Base-by-base conservation (phyloP, 176 grass and related monocot genomes). In the Carex kokanica region DNA sequence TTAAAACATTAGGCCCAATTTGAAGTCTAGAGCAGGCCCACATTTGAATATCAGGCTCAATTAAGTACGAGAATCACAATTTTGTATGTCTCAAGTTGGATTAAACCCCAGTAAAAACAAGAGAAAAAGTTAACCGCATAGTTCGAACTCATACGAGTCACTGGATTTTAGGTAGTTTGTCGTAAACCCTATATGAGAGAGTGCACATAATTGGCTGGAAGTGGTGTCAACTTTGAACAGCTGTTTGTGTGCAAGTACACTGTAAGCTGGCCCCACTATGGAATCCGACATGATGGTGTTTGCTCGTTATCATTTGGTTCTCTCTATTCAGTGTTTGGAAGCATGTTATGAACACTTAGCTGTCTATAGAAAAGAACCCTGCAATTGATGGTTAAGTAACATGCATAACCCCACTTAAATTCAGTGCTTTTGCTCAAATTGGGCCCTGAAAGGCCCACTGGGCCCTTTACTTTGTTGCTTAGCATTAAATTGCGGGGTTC, bases 331-430 rank as follows among this genome's bases (percentile, higher is more conserved):
- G 34, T 41, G 38, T 47, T 71, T 47, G 38, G 67, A 71, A 21
- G 67, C 67, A 45, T 45, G 67, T 71, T 71, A 9, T 45, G 36
- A 71, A 12, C 67, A 71, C 16, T 71, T 71, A 71, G 68, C 40
- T 72, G 68, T 72, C 68, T 45, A n/a, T 23, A 72, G 40, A 72
- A 72, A 72, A 49, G 68, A 72, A 72, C 40, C 7, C 36, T 72
- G 40, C 40, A 23, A 72, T 13, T 72, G 68, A 72, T 47, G 68
- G 68, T 72, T 72, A 43, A 47, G 68, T 72, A 45, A 72, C 68
- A 47, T 72, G 68, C 68, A 38, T 10, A 43, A 71, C 40, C 68
- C 68, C 68, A 72, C 68, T 47, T 72, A 47, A n/a, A 43, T 49
- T 43, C 68, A 72, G 68, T 72, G 40, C 68, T 72, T 72, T 49